phyloP scores from a whole-genome alignment of 2,329 filamentous ascomycete species.

The Diatrype stigma region DNA sequence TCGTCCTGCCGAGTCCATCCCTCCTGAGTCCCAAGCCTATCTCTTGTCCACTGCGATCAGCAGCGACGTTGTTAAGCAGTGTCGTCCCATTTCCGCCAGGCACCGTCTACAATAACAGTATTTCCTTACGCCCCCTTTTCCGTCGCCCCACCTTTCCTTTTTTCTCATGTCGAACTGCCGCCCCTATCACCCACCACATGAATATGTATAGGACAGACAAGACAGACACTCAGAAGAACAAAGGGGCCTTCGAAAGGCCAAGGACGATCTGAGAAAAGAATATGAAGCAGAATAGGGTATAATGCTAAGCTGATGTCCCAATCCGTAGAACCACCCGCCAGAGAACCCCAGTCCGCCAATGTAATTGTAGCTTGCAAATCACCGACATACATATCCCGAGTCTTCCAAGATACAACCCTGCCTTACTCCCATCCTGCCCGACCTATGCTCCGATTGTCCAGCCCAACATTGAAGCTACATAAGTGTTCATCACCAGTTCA shows the following conservation, averaged over 20 bases:
- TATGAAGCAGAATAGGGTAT: constrained; percentile 5
- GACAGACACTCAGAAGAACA: not conserved
- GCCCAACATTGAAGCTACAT: too few species aligned
- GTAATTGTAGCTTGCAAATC: too few species aligned
- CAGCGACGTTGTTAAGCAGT: not conserved
- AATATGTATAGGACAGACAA: not conserved
- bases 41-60: too few species aligned
- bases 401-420: not conserved
- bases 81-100: not conserved
- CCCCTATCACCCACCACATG: not conserved
- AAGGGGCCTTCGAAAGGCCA: not conserved
- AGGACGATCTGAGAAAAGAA: not conserved
- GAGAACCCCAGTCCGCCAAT: not conserved
- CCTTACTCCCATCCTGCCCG: too few species aligned
- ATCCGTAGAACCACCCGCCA: not conserved
- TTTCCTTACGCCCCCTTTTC: not conserved
- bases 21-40: too few species aligned
- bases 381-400: not conserved
- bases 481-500: not conserved
- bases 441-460: too few species aligned
- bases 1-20: not conserved
- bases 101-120: not conserved
- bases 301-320: constrained; percentile 13
- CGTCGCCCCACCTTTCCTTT: not conserved
- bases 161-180: not conserved